These are phyloP conservation scores for Ustilago hordei DNA, from an alignment of 1,284 basidiomycete species.

Conservation along the genomic window DNA sequence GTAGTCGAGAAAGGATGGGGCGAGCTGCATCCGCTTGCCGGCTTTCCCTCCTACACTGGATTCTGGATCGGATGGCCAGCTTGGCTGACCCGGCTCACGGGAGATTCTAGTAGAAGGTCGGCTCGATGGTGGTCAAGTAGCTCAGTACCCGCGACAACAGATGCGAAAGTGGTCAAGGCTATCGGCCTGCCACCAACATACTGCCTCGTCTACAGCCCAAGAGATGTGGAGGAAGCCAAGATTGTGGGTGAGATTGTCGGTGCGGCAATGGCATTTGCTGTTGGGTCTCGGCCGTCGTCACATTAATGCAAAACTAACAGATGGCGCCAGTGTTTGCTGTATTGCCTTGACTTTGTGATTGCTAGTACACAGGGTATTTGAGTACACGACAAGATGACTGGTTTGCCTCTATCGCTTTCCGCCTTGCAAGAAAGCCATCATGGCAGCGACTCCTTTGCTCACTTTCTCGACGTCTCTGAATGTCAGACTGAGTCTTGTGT, in stretches of 20 bases:
- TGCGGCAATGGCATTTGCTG: slow-evolving; percentile 40
- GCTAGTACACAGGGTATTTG: neutral
- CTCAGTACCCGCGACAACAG: slow-evolving; percentile 16
- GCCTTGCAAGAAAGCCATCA: slow-evolving; percentile 50
- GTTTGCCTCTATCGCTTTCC: slow-evolving; percentile 20
- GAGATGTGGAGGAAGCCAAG: slow-evolving; percentile 39
- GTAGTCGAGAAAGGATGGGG: slow-evolving; percentile 51
- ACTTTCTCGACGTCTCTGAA: slow-evolving; percentile 79
- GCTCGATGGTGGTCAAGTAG: slow-evolving; percentile 38
- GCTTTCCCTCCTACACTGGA: slow-evolving; percentile 41
- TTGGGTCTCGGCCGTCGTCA: slow-evolving; percentile 18
- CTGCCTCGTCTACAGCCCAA: slow-evolving; percentile 47
- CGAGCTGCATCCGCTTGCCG: slow-evolving; percentile 51
- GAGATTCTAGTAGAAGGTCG: slow-evolving; percentile 1
- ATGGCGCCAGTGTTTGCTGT: neutral
- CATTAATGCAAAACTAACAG: neutral
- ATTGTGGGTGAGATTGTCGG: slow-evolving; percentile 37
- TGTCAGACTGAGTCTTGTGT: slow-evolving; percentile 82
- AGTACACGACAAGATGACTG: neutral
- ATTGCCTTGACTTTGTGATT: neutral
- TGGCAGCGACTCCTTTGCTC: slow-evolving; percentile 55
- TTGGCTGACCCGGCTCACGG: slow-evolving; percentile 20
- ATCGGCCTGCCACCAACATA: slow-evolving; percentile 55
- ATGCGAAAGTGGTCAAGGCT: slow-evolving; percentile 15
- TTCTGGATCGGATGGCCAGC: slow-evolving; percentile 51